Conservation (phyloP, 2,329 filamentous ascomycete genomes). For the Paradendryphiella salina region DNA sequence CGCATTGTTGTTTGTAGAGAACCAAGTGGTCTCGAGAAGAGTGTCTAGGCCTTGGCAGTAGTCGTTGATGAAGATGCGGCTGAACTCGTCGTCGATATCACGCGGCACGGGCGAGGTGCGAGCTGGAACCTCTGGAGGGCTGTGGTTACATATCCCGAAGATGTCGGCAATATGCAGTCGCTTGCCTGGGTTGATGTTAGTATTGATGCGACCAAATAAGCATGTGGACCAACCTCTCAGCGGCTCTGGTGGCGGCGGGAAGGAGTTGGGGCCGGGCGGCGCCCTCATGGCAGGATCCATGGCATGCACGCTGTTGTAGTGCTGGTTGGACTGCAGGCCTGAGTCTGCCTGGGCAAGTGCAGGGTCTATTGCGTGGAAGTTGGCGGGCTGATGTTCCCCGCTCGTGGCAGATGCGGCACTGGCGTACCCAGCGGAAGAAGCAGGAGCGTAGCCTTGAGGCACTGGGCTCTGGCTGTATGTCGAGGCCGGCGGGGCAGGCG, state of each 20-base stretch:
- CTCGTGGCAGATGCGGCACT: conserved; percentile 40
- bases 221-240: conserved; percentile 34
- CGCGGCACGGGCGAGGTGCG: conserved; percentile 32
- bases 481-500: conserved; percentile 39
- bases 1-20: conserved; percentile 60
- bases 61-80: conserved; percentile 41
- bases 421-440: conserved; percentile 49
- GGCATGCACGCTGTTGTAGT: conserved; percentile 42
- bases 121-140: conserved; percentile 42
- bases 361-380: conserved; percentile 65
- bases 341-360: conserved; percentile 56
- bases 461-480: conserved; percentile 46
- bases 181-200: conserved; percentile 38
- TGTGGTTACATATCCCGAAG: conserved; percentile 43
- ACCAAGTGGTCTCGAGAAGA: conserved; percentile 77
- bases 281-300: conserved; percentile 40
- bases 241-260: conserved; percentile 23
- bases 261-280: conserved; percentile 22
- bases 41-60: conserved; percentile 41
- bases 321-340: conserved; percentile 34
- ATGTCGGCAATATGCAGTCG: conserved; percentile 39
- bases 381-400: conserved; percentile 55
- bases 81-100: conserved; percentile 41
- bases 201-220: not conserved
- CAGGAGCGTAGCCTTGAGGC: conserved; percentile 51